Percentiles rank a stretch among this genome's conserved stretches.
These are phyloP conservation scores for Suillus luteus DNA, from an alignment of 768 basidiomycete species.

Conservation along the genomic window DNA sequence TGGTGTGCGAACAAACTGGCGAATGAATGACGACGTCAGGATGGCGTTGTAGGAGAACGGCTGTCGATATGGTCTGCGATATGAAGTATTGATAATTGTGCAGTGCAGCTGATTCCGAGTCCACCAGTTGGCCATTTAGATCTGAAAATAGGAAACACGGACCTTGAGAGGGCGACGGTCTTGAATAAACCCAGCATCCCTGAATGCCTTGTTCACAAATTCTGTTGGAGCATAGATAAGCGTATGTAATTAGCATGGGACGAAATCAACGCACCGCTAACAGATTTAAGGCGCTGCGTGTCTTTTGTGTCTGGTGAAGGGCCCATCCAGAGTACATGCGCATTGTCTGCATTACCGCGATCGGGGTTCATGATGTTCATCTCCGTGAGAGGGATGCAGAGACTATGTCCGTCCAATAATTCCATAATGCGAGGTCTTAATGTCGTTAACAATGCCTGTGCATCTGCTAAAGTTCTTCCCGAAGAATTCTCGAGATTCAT, in stretches of 20 bases:
- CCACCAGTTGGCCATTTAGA: neutral
- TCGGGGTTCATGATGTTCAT: conserved; percentile 54
- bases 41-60: conserved; percentile 46
- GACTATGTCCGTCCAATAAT: conserved; percentile 35
- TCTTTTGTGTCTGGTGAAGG: conserved; percentile 41
- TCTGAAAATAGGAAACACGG: conserved; percentile 8
- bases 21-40: conserved; percentile 30
- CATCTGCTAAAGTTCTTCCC: conserved; percentile 38
- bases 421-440: conserved; percentile 42
- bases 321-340: conserved; percentile 60
- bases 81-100: conserved; percentile 50
- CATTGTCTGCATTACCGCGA: conserved; percentile 37
- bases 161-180: conserved; percentile 57
- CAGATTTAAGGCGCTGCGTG: conserved; percentile 30
- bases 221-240: conserved; percentile 33
- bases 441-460: conserved; percentile 45
- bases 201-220: conserved; percentile 43
- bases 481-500: conserved; percentile 53
- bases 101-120: conserved; percentile 45
- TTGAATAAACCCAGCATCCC: conserved; percentile 42
- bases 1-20: conserved; percentile 12
- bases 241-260: neutral
- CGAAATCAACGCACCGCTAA: conserved; percentile 38
- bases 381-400: conserved; percentile 45
- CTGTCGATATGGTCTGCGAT: conserved; percentile 42